phyloP scores from a whole-genome alignment of 139 green algal genomes.

The Choricystis sp. region DNA sequence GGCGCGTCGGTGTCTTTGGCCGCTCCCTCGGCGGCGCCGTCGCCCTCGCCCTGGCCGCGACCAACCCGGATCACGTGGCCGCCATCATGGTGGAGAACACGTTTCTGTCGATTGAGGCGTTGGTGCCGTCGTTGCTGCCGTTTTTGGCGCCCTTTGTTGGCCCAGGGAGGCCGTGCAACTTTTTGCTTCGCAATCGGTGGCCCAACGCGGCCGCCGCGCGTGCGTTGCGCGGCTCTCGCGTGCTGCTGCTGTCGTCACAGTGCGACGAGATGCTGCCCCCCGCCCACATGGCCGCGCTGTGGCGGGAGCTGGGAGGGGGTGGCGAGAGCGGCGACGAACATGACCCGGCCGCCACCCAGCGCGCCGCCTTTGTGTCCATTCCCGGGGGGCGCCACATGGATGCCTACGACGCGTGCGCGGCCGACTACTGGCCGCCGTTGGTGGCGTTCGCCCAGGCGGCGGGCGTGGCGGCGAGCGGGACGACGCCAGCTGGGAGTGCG shows the following conservation, averaged over 20 bases:
- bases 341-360: too few species aligned
- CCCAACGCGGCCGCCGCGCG: constrained; percentile 32
- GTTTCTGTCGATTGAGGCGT: constrained; percentile 60
- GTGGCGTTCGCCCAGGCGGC: constrained; percentile 11
- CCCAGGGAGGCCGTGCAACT: constrained; percentile 44
- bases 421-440: constrained; percentile 54
- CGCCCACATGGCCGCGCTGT: constrained; percentile 51
- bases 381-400: constrained; percentile 50
- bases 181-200: constrained; percentile 78
- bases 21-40: constrained; percentile 70
- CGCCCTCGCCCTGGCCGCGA: constrained; percentile 41
- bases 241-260: constrained; percentile 54
- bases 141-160: constrained; percentile 38
- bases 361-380: constrained; percentile 31
- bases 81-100: constrained; percentile 75
- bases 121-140: constrained; percentile 37
- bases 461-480: neutral
- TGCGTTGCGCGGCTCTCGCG: constrained; percentile 23
- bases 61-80: constrained; percentile 26
- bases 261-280: constrained; percentile 55
- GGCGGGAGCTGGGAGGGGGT: constrained; percentile 4
- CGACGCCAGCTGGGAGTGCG: too few species aligned
- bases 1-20: constrained; percentile 52
- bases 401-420: constrained; percentile 34
- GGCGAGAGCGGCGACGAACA: too few species aligned